Conservation (phyloP, 495 filamentous ascomycete genomes). For the Penicillium samsonianum region DNA sequence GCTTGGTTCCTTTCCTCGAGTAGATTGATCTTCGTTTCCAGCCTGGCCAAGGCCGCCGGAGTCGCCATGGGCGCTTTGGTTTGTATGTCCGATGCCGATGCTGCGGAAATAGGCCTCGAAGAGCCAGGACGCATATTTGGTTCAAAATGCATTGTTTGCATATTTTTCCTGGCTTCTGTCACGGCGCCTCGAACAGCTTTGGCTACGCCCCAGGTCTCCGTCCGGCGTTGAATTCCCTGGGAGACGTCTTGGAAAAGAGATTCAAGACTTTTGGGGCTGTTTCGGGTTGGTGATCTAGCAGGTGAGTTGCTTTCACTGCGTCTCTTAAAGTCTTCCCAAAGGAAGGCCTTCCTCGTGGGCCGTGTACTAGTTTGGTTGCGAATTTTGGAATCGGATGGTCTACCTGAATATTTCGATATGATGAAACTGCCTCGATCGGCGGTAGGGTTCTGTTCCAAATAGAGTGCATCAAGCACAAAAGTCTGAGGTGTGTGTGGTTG, state of each 20-base stretch:
- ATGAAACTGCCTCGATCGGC: conserved; percentile 69
- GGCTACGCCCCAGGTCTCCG: conserved; percentile 86
- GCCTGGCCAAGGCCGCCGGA: conserved; percentile 18
- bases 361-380: conserved; percentile 35
- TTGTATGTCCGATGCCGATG: conserved; percentile 2
- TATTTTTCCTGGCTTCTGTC: conserved; percentile 74
- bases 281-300: conserved; percentile 49
- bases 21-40: conserved; percentile 39
- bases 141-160: conserved; percentile 61
- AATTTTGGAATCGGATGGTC: conserved; percentile 50
- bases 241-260: conserved; percentile 82
- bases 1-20: conserved; percentile 70
- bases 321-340: conserved; percentile 37
- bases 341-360: conserved; percentile 32
- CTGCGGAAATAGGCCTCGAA: conserved; percentile 3
- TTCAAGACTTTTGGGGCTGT: conserved; percentile 67
- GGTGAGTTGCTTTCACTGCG: conserved; percentile 37
- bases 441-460: conserved; percentile 74
- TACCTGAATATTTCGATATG: conserved; percentile 81
- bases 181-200: conserved; percentile 89
- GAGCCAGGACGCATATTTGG: conserved; percentile 26
- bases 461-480: conserved; percentile 87
- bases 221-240: conserved; percentile 74
- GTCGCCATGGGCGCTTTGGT: background rate
- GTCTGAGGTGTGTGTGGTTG: conserved; percentile 66